These are phyloP conservation scores for Byssochlamys sp. DNA, from an alignment of 2,329 filamentous ascomycete genomes.

Conservation along the genomic window DNA sequence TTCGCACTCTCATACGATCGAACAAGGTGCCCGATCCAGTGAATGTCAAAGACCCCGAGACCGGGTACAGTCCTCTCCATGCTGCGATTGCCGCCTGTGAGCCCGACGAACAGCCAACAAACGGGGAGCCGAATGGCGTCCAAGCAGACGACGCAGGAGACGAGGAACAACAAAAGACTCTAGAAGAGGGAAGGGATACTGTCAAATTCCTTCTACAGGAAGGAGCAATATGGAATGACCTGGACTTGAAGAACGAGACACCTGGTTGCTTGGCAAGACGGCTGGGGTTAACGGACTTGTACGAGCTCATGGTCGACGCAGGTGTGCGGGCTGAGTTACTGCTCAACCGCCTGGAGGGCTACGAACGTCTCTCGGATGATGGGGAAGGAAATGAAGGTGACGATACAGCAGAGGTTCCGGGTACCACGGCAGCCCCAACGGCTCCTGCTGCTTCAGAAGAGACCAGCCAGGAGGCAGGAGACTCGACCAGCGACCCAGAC, in stretches of 20 bases:
- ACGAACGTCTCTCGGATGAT: slow-evolving; percentile 55
- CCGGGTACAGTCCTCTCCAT: slow-evolving; percentile 79
- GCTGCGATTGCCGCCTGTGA: slow-evolving; percentile 73
- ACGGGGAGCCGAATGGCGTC: slow-evolving; percentile 14
- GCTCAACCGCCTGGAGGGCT: slow-evolving; percentile 70
- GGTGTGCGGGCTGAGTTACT: slow-evolving; percentile 84
- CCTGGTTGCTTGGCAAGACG: slow-evolving; percentile 73
- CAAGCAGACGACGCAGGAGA: slow-evolving; percentile 14
- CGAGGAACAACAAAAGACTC: slow-evolving; percentile 17
- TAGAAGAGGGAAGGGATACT: slow-evolving; percentile 57
- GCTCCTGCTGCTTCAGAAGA: slow-evolving; percentile 5
- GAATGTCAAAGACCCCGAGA: slow-evolving; percentile 72
- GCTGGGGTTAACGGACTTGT: slow-evolving; percentile 60
- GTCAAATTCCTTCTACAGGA: slow-evolving; percentile 70
- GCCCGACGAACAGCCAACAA: slow-evolving; percentile 19
- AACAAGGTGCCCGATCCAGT: slow-evolving; percentile 45
- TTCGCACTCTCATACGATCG: slow-evolving; percentile 60
- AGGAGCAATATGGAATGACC: slow-evolving; percentile 95
- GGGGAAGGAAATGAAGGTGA: slow-evolving; percentile 29
- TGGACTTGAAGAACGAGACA: slow-evolving; percentile 78
- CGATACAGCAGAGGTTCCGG: slow-evolving; percentile 18
- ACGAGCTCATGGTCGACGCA: slow-evolving; percentile 75
- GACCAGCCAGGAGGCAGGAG: background rate
- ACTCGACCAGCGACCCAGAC: slow-evolving; percentile 16
- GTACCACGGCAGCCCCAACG: slow-evolving; percentile 12